Percentiles rank a stretch among this genome's conserved stretches.
Evolutionary conservation across 2,329 filamentous ascomycete genomes (phyloP).

Genomic region (Septoria linicola): DNA sequence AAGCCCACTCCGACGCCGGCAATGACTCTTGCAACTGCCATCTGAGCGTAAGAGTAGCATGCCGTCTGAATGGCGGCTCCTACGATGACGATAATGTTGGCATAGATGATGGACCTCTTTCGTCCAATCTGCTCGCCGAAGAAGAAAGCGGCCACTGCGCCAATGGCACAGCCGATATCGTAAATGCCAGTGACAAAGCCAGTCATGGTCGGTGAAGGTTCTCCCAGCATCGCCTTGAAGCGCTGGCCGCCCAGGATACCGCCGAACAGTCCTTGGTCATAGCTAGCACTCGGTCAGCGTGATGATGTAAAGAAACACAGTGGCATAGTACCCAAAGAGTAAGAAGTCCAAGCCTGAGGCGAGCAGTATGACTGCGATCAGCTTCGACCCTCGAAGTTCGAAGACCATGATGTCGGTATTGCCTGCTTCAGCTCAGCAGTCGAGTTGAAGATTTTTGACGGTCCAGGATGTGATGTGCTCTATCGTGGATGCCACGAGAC

Average conservation of each 20-base stretch:
- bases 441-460: background rate
- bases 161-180: constrained; percentile 32
- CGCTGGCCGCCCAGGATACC: constrained; percentile 33
- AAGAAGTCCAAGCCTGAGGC: constrained; percentile 34
- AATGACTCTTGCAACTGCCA: constrained; percentile 31
- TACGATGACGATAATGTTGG: constrained; percentile 32
- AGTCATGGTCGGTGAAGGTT: constrained; percentile 30
- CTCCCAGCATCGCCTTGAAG: constrained; percentile 33
- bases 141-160: constrained; percentile 32
- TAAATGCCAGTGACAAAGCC: constrained; percentile 33
- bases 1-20: constrained; percentile 33
- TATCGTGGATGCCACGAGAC: constrained; percentile 4
- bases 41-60: constrained; percentile 30
- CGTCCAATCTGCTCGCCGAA: constrained; percentile 31
- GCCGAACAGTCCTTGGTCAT: constrained; percentile 35
- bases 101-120: constrained; percentile 30
- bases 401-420: constrained; percentile 13
- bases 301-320: background rate
- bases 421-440: background rate
- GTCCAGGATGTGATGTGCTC: background rate
- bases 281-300: constrained; percentile 5
- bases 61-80: constrained; percentile 31
- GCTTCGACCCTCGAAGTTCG: constrained; percentile 30
- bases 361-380: constrained; percentile 32
- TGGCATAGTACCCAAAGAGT: constrained; percentile 24